These are phyloP conservation scores for Silene noctiflora DNA, from an alignment of 179 eudicot genomes.

Conservation along the genomic window DNA sequence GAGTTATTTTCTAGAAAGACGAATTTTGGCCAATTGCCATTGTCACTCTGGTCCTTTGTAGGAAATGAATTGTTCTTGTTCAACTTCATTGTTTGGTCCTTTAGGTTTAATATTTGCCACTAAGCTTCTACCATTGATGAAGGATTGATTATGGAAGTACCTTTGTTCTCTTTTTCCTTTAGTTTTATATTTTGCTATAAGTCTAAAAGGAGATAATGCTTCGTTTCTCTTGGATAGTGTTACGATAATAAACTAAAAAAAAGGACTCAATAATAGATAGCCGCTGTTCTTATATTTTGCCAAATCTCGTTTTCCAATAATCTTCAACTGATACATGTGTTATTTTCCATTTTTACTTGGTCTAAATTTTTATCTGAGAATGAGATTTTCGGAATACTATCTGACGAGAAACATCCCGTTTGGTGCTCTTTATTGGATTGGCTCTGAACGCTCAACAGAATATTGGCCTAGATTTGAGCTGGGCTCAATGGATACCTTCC, in stretches of 20 bases:
- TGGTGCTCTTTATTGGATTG: background rate
- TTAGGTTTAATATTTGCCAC: slow-evolving; percentile 8
- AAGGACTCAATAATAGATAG: background rate
- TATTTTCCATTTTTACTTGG: background rate
- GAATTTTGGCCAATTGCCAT: background rate
- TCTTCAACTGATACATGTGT: slow-evolving; percentile 5
- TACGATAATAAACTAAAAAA: background rate
- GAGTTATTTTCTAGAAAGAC: background rate
- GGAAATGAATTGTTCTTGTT: background rate
- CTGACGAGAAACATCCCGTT: slow-evolving; percentile 5
- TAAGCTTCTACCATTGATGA: background rate
- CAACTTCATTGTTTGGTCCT: background rate
- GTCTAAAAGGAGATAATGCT: background rate
- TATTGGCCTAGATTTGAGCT: slow-evolving; percentile 1
- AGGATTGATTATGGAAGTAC: background rate
- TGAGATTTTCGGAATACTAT: background rate
- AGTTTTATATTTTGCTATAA: background rate
- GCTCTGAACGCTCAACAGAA: background rate
- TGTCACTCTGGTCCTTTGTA: background rate
- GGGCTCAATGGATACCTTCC: background rate
- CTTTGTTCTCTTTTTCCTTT: background rate
- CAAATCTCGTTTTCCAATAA: background rate
- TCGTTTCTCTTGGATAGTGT: background rate
- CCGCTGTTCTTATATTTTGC: background rate
- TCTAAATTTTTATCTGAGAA: background rate